Evolutionary conservation across 2,329 filamentous ascomycete species (phyloP).

Genomic region (Apiospora sp.): DNA sequence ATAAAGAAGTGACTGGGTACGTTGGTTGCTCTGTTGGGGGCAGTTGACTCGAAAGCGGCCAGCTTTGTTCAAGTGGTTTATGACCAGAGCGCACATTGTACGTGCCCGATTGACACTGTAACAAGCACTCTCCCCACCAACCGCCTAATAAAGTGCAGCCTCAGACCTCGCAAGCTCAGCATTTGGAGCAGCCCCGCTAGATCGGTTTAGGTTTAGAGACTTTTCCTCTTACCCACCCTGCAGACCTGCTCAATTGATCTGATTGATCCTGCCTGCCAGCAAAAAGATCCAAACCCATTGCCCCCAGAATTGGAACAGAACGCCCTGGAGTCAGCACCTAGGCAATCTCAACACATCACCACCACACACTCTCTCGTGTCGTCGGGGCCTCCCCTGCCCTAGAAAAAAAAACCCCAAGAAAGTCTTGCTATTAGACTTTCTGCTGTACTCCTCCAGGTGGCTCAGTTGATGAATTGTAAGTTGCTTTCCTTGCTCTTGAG

Average conservation of each 20-base stretch:
- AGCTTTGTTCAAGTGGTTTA: slow-evolving; percentile 10
- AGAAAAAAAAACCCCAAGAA: neutral
- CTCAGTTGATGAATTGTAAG: slow-evolving; percentile 45
- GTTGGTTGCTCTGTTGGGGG: neutral
- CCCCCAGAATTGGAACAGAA: slow-evolving; percentile 21
- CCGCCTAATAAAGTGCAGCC: neutral
- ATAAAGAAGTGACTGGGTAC: neutral
- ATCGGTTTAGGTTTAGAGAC: slow-evolving; percentile 9
- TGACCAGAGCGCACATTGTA: neutral
- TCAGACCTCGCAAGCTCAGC: neutral
- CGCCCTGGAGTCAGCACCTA: slow-evolving; percentile 10
- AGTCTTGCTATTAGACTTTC: slow-evolving; percentile 12
- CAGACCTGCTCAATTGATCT: slow-evolving; percentile 21
- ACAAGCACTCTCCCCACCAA: neutral
- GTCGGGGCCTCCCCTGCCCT: slow-evolving; percentile 17
- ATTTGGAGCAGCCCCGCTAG: slow-evolving; percentile 12
- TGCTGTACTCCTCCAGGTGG: slow-evolving; percentile 31
- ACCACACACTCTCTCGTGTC: slow-evolving; percentile 19
- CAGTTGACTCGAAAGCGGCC: slow-evolving; percentile 14
- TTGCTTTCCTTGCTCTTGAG: slow-evolving; percentile 33
- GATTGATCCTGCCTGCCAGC: slow-evolving; percentile 20
- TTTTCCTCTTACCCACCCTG: slow-evolving; percentile 10
- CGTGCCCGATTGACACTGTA: neutral
- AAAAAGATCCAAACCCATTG: slow-evolving; percentile 22
- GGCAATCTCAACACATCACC: slow-evolving; percentile 21